Percentiles rank a stretch among this genome's conserved stretches.
phyloP scores from a whole-genome alignment of 805 yeast species.

The Metschnikowia lachancei region DNA sequence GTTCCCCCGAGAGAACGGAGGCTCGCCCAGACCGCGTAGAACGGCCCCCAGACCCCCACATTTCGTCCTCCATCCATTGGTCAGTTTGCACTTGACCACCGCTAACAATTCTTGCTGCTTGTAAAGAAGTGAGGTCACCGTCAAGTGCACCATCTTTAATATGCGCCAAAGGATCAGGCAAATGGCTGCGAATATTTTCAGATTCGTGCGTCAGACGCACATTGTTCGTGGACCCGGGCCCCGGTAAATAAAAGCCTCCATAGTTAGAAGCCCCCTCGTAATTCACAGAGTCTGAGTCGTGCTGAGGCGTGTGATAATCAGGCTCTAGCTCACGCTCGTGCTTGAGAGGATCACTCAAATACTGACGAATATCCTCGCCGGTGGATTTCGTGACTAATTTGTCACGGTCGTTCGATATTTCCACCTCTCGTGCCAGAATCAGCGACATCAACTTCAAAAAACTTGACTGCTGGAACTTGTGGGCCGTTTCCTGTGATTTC shows the following conservation, averaged over 20 bases:
- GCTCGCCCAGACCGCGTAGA: constrained; percentile 1
- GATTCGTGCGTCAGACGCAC: constrained; percentile 18
- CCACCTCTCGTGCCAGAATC: constrained; percentile 37
- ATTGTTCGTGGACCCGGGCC: not conserved
- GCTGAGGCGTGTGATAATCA: constrained; percentile 14
- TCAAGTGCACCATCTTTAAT: constrained; percentile 38
- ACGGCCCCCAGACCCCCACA: constrained; percentile 15
- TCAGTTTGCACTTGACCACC: constrained; percentile 37
- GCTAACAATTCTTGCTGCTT: constrained; percentile 41
- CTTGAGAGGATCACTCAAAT: constrained; percentile 21
- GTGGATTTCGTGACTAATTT: constrained; percentile 32
- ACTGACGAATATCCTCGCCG: constrained; percentile 36
- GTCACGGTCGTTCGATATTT: constrained; percentile 34
- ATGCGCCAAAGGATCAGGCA: constrained; percentile 46
- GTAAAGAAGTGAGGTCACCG: constrained; percentile 30
- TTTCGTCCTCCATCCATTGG: constrained; percentile 40
- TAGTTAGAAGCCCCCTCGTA: not conserved
- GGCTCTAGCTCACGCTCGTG: constrained; percentile 11
- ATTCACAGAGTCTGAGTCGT: not conserved
- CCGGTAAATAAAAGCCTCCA: not conserved
- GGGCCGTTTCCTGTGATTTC: constrained; percentile 27
- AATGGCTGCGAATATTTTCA: constrained; percentile 22
- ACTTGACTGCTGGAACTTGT: constrained; percentile 35
- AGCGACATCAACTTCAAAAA: constrained; percentile 41
- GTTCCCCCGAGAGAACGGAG: constrained; percentile 29